Evolutionary conservation across 257 asterid species (phyloP).

Genomic region (Rubia yunnanensis): DNA sequence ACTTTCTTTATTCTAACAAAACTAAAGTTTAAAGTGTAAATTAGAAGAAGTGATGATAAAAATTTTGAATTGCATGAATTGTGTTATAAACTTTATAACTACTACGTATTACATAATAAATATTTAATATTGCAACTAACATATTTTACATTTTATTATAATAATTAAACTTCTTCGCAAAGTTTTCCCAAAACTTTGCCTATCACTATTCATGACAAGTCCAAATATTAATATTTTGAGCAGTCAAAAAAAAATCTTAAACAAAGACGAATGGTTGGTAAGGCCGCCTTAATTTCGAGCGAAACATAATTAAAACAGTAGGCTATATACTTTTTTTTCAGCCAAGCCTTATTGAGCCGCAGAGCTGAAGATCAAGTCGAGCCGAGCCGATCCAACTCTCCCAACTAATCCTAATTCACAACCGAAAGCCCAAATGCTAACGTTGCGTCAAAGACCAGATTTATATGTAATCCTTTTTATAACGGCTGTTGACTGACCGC

Average conservation of each 20-base stretch:
- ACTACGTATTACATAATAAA: no score
- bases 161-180: no score
- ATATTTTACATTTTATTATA: no score
- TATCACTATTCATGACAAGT: background rate
- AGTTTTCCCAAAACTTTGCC: no score
- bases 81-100: no score
- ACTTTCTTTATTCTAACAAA: no score
- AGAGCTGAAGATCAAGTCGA: background rate
- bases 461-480: background rate
- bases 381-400: background rate
- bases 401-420: conserved; percentile 1
- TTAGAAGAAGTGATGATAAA: no score
- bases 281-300: background rate
- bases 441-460: conserved; percentile 14
- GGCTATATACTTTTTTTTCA: background rate
- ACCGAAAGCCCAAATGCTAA: conserved; percentile 12
- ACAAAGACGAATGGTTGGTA: background rate
- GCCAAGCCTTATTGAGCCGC: background rate
- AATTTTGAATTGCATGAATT: no score
- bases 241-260: background rate
- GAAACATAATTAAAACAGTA: no score
- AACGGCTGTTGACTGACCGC: background rate
- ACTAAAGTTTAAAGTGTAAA: no score
- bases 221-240: background rate
- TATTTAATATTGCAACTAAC: no score